These are phyloP conservation scores for Peronospora farinosa DNA, from an alignment of 352 stramenopile species.

Conservation along the genomic window DNA sequence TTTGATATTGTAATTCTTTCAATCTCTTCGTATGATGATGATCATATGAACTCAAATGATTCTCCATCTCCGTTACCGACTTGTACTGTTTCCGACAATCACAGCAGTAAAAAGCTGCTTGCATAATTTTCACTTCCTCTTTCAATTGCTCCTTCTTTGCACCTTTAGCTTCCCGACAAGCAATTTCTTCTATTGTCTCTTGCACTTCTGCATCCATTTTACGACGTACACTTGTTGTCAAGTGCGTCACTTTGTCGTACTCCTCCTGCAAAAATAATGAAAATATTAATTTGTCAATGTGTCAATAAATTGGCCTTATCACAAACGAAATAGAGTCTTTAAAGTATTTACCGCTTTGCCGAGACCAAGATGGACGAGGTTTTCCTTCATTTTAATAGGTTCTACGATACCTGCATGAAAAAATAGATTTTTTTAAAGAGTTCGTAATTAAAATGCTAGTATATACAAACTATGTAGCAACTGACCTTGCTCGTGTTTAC, in stretches of 20 bases:
- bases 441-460: background rate
- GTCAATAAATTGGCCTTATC: too few relatives aligned
- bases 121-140: conserved; percentile 36
- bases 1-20: conserved; percentile 32
- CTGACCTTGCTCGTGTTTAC: conserved; percentile 41
- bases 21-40: conserved; percentile 63
- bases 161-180: conserved; percentile 25
- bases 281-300: background rate
- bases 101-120: conserved; percentile 47
- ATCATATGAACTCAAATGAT: conserved; percentile 70
- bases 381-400: conserved; percentile 56
- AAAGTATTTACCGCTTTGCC: conserved; percentile 38
- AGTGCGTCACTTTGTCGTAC: conserved; percentile 45
- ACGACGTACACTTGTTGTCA: conserved; percentile 45
- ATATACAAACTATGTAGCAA: background rate
- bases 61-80: conserved; percentile 62
- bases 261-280: conserved; percentile 32
- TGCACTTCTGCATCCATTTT: conserved; percentile 43
- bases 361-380: conserved; percentile 49
- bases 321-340: too few relatives aligned
- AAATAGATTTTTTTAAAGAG: background rate
- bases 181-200: conserved; percentile 37
- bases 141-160: conserved; percentile 24
- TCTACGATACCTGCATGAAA: conserved; percentile 40
- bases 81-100: conserved; percentile 70